Evolutionary conservation across 1,284 basidiomycete species (phyloP).

Genomic region (Ganoderma leucocontextum): DNA sequence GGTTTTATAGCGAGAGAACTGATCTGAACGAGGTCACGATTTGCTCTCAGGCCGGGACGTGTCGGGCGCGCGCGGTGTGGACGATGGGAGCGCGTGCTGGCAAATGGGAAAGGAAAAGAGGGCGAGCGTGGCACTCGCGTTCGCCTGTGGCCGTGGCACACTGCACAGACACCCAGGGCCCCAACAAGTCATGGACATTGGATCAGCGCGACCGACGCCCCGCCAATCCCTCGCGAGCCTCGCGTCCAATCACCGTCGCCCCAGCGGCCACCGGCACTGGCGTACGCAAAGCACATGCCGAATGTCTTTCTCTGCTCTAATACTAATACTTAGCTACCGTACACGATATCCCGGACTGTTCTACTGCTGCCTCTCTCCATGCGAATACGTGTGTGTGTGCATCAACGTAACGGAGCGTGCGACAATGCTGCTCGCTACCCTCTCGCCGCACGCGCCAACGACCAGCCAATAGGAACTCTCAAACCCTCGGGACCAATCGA

Average conservation of each 20-base stretch:
- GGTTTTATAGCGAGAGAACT: slow-evolving; percentile 4
- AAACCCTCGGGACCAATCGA: not conserved
- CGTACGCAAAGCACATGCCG: slow-evolving; percentile 9
- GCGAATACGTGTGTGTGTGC: slow-evolving; percentile 8
- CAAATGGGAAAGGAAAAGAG: slow-evolving; percentile 15
- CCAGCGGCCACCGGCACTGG: not conserved
- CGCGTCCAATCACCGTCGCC: slow-evolving; percentile 16
- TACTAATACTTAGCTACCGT: slow-evolving; percentile 4
- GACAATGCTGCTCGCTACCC: slow-evolving; percentile 5
- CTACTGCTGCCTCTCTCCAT: not conserved
- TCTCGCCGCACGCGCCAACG: not conserved
- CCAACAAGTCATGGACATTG: not conserved
- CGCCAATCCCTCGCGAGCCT: slow-evolving; percentile 15
- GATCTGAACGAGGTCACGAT: not conserved
- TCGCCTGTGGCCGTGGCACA: slow-evolving; percentile 7
- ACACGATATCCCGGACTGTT: not conserved
- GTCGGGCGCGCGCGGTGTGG: slow-evolving; percentile 1
- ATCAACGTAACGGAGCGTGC: slow-evolving; percentile 5
- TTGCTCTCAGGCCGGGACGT: slow-evolving; percentile 6
- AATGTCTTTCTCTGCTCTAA: slow-evolving; percentile 1
- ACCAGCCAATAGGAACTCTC: slow-evolving; percentile 2
- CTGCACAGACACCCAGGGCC: not conserved
- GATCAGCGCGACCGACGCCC: slow-evolving; percentile 5
- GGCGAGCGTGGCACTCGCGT: slow-evolving; percentile 12
- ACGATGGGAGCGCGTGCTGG: slow-evolving; percentile 12